Base-by-base conservation (phyloP, 345 rosid genomes). In the Melastoma malabathricum region DNA sequence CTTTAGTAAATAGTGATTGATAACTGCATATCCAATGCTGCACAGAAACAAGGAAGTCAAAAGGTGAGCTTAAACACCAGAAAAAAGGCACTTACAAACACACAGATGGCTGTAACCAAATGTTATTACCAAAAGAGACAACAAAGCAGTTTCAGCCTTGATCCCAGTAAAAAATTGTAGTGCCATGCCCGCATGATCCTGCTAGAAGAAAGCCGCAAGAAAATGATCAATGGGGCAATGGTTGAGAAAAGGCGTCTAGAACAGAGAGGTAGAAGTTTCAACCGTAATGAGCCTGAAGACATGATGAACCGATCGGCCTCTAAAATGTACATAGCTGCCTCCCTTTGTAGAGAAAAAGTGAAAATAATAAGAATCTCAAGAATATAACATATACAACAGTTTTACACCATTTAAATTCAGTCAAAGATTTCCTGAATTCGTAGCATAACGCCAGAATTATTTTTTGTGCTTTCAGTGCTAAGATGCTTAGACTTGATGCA, bases 11-110 rank as follows among this genome's bases (percentile, higher is more conserved):
- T 15, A 92, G 50, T 50, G 82, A 76, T 59, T 82, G 85, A 63
- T 84, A 84, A 73, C 80, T 78, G 78, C 89, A 75, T 43, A 86
- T 72, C 98, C 95, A 92, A 70, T 53, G 79, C 98, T 82, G 47
- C 44, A 58, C 58, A 56, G 56, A 41, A 68, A 57, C 53, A 19
- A 3, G 52, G 6, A 41, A 48, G 27, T 34, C 41, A 34, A 34
- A 6, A 7, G 12, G 12, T 34, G 41, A 7, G 9, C 41, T 6
- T 8, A 34, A 1, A 20, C 23, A 54, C 7, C 19, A 53, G 63
- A 22, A 38, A 56, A 61, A 48, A 41, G 15, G 50, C 15, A 57
- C 52, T 55, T 25, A 15, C 45, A 47, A 34, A 62, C 31, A 17
- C 47, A 17, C 29, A 53, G 15, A 48, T 13, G 20, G 20, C 27